Conservation (phyloP, 2,329 filamentous ascomycete genomes). For the Corinectria fuckeliana region DNA sequence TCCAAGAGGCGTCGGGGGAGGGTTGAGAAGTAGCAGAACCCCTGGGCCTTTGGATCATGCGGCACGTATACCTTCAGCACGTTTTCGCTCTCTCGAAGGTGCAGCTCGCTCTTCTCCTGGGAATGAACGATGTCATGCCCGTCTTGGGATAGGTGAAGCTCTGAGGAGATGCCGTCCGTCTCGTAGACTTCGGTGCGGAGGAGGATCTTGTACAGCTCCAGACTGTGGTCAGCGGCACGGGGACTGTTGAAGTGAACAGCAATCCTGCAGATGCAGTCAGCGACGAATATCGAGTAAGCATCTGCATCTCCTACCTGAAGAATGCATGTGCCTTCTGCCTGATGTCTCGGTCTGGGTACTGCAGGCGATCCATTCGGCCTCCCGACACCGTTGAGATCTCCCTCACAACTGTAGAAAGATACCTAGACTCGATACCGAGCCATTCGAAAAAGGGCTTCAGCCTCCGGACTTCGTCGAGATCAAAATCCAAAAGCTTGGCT, state of each 20-base stretch:
- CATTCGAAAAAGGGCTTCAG: constrained; percentile 45
- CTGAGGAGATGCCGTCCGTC: constrained; percentile 40
- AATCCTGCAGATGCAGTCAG: constrained; percentile 19
- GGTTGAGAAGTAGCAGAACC: constrained; percentile 36
- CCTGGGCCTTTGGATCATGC: constrained; percentile 31
- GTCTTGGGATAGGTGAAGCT: constrained; percentile 38
- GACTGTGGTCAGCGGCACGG: background rate
- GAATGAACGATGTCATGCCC: constrained; percentile 24
- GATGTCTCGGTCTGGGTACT: constrained; percentile 36
- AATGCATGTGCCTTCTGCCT: constrained; percentile 40
- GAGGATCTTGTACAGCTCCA: constrained; percentile 21
- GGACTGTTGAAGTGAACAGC: constrained; percentile 34
- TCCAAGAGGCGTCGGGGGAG: constrained; percentile 39
- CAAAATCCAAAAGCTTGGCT: constrained; percentile 46
- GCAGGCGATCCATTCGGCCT: constrained; percentile 25
- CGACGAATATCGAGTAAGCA: background rate
- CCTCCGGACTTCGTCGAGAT: constrained; percentile 39
- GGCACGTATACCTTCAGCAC: constrained; percentile 44
- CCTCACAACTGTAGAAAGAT: constrained; percentile 42
- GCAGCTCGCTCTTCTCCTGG: constrained; percentile 31
- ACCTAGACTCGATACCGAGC: constrained; percentile 40
- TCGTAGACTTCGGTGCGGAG: constrained; percentile 35
- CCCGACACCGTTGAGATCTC: constrained; percentile 41
- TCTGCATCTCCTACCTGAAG: constrained; percentile 36
- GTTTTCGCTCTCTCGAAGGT: constrained; percentile 37